Evolutionary conservation across 2,329 filamentous ascomycete species (phyloP), one percentile per base, ranked within the genome.

Genomic region (Neofusicoccum parvum): DNA sequence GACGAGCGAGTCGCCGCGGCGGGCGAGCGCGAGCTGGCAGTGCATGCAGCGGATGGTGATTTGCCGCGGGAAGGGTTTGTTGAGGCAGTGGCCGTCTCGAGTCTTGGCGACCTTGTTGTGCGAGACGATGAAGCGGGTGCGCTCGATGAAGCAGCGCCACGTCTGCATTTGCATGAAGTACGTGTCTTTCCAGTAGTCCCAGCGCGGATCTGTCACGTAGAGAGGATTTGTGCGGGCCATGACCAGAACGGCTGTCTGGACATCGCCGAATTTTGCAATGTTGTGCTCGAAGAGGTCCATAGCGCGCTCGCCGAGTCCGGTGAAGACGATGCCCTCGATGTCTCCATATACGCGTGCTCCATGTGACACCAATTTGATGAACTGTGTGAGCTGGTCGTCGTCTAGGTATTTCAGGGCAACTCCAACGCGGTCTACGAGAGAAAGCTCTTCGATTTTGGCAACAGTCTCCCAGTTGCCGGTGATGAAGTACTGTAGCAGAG

Each of bases 261-360:
- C 84, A 75, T 94, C 92, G 72, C 88, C 85, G 74, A 90, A 92
- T 70, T 90, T 90, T 70, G 89, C 84, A 51, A 95, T 85, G 76
- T 93, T 92, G 59, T 87, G 86, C 67, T 91, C 89, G 67, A 94
- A 86, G 17, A 95, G 86, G 73, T 93, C 90, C 66, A 94, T 88
- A 60, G 90, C 83, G 62, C 83, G 82, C 69, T 92, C 90, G 2
- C 88, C 88, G 67, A 96, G 88, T 43, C 92, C 92, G 0, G 91
- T 92, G 12, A 96, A 84, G 2, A 93, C 86, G 46, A 95, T 86
- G 37, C 89, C 92, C 76, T 93, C 90, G 58, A 94, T 86, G 71
- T 94, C 88, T 54, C 92, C 92, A 3, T 86, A 85, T 12, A 81
- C 79, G 58, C 89, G 85, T 15, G 88, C 86, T 46, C 85, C 82